Evolutionary conservation across 305 asterid species (phyloP), one percentile per base, ranked within the genome.

Genomic region (Ilex paraguariensis): DNA sequence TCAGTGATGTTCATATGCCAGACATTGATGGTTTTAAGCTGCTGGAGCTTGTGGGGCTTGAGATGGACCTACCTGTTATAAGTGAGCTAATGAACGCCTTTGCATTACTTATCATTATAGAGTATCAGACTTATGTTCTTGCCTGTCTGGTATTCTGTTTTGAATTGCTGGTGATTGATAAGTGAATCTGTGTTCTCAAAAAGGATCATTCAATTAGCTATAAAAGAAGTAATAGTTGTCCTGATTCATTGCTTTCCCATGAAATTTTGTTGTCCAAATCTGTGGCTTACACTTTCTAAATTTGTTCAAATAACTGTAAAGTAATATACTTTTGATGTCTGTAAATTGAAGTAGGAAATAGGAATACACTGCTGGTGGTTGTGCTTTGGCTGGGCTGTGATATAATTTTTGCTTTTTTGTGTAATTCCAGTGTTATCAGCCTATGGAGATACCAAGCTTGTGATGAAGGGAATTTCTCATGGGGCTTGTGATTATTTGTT

Each of bases 401-500:
- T 21, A 21, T 21, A 21, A 21, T 21, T 21, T 21, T 21, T 21
- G 28, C 28, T 21, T 21, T 21, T 21, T 21, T 2, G 28, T 56
- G 42, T 28, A 39, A 13, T 17, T 21, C 46, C n/a, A 75, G 81
- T 72, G 74, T 56, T 72, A 59, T 71, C 81, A 10, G 59, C 15
- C 4, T 68, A 71, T 8, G 52, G 50, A 14, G 54, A 57, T 6
- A 39, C 15, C 14, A 64, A 76, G 1, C 13, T 61, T 3, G 70
- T 68, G 15, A 58, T 68, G 73, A 76, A 68, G 73, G 69, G 32
- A 2, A 48, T 68, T 7, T 44, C 39, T 2, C 63, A 71, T 28
- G 81, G 81, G 1, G 81, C 75, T 11, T 61, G 72, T 53, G 75
- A 49, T 69, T 71, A 64, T 55, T 70, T 72, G 51, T 15, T 68